Evolutionary conservation across 2,329 filamentous ascomycete species (phyloP).

Genomic region (Aspergillus aculeatus): DNA sequence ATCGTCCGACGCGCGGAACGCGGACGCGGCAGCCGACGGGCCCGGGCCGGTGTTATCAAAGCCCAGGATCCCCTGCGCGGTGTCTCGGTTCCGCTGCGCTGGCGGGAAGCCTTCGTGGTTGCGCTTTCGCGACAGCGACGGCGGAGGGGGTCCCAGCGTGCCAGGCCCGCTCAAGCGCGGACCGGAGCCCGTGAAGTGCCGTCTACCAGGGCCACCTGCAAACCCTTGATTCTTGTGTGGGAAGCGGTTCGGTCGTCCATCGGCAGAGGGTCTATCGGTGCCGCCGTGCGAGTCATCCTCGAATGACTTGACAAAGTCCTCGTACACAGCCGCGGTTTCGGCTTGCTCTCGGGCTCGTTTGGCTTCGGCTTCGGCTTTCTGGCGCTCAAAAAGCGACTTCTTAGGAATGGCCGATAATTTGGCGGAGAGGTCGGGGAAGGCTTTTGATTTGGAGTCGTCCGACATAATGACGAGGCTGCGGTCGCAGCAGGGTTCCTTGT

Average conservation of each 20-base stretch:
- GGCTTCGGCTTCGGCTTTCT: constrained; percentile 84
- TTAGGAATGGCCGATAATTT: constrained; percentile 79
- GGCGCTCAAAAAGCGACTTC: constrained; percentile 83
- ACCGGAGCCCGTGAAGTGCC: constrained; percentile 59
- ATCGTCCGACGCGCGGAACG: constrained; percentile 45
- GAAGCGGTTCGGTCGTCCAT: constrained; percentile 26
- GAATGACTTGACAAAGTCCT: constrained; percentile 78
- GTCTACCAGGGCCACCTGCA: constrained; percentile 49
- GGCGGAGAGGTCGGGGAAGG: constrained; percentile 69
- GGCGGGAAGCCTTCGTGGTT: constrained; percentile 43
- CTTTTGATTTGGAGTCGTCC: constrained; percentile 39
- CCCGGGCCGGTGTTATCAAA: constrained; percentile 34
- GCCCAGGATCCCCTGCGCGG: constrained; percentile 38
- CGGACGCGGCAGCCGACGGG: constrained; percentile 32
- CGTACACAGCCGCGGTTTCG: constrained; percentile 82
- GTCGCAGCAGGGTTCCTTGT: constrained; percentile 20
- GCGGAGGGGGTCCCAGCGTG: constrained; percentile 46
- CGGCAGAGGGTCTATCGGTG: constrained; percentile 18
- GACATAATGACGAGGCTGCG: constrained; percentile 34
- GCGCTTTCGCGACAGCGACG: constrained; percentile 42
- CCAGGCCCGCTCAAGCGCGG: constrained; percentile 52
- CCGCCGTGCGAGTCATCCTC: constrained; percentile 42
- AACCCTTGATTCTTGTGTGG: constrained; percentile 36
- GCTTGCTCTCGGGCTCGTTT: constrained; percentile 81
- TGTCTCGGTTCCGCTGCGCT: constrained; percentile 41